These are phyloP conservation scores for Leucogyrophana mollusca DNA, from an alignment of 768 basidiomycete genomes.

Conservation along the genomic window DNA sequence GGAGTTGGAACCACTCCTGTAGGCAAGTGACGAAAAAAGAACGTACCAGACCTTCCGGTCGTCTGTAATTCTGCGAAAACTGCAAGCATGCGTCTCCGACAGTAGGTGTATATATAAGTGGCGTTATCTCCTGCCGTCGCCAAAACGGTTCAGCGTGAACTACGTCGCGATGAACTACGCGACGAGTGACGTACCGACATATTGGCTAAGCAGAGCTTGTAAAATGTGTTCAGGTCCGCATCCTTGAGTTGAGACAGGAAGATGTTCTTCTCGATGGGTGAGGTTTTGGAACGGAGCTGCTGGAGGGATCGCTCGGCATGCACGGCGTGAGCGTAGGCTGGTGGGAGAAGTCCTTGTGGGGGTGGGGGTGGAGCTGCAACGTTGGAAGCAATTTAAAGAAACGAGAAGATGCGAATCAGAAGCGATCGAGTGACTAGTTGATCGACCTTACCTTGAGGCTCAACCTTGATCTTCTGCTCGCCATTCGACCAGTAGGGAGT, in stretches of 20 bases:
- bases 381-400: slow-evolving; percentile 9
- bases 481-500: slow-evolving; percentile 73
- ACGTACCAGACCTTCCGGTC: slow-evolving; percentile 69
- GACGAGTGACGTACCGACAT: slow-evolving; percentile 51
- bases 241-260: slow-evolving; percentile 76
- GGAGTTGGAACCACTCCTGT: slow-evolving; percentile 12
- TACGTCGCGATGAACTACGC: too few species aligned
- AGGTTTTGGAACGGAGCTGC: slow-evolving; percentile 77
- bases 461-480: slow-evolving; percentile 66
- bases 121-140: slow-evolving; percentile 59
- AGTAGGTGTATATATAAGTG: slow-evolving; percentile 89
- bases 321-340: slow-evolving; percentile 47
- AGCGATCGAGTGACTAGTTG: not conserved
- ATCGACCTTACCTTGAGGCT: slow-evolving; percentile 44
- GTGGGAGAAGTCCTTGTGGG: slow-evolving; percentile 60
- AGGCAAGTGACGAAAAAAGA: slow-evolving; percentile 14
- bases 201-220: slow-evolving; percentile 67
- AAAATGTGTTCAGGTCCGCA: slow-evolving; percentile 74
- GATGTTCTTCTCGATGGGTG: slow-evolving; percentile 80
- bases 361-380: slow-evolving; percentile 40
- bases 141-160: too few species aligned
- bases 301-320: slow-evolving; percentile 60
- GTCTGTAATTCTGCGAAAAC: slow-evolving; percentile 75
- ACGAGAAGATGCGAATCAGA: slow-evolving; percentile 4
- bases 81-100: slow-evolving; percentile 90